phyloP scores from a whole-genome alignment of 805 yeast species.

The Candida caryicola region DNA sequence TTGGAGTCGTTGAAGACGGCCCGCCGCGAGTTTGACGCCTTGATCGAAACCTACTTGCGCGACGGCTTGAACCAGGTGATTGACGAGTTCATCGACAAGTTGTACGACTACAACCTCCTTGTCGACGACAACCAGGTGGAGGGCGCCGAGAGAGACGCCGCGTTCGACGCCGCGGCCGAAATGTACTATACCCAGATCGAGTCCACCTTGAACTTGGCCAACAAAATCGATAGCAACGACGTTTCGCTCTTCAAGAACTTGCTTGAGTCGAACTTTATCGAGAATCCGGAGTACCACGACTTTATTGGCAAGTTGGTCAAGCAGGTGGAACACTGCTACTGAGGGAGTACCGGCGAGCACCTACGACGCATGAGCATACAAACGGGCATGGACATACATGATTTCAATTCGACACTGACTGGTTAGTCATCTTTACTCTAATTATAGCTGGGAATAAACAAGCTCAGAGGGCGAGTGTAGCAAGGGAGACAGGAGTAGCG shows the following conservation, averaged over 20 bases:
- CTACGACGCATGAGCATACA: too few relatives aligned
- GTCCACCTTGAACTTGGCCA: constrained; percentile 3
- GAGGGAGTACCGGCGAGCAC: too few relatives aligned
- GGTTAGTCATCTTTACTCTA: too few relatives aligned
- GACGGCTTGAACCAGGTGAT: constrained; percentile 9
- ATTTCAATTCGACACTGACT: too few relatives aligned
- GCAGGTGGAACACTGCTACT: too few relatives aligned
- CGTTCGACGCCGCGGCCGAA: neutral
- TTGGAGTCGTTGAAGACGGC: constrained; percentile 6
- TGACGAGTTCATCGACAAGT: constrained; percentile 11
- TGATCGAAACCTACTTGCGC: constrained; percentile 10
- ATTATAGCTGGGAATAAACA: too few relatives aligned
- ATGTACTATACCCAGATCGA: constrained; percentile 5
- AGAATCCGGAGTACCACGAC: constrained; percentile 6
- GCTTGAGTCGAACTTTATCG: constrained; percentile 6
- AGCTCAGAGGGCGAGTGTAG: too few relatives aligned
- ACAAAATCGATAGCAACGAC: constrained; percentile 3
- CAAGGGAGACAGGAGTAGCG: too few relatives aligned
- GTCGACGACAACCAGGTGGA: constrained; percentile 6
- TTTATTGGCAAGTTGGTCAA: constrained; percentile 2
- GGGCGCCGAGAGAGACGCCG: constrained; percentile 1
- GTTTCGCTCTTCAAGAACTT: constrained; percentile 4
- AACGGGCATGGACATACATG: too few relatives aligned
- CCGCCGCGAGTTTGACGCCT: constrained; percentile 6
- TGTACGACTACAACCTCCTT: constrained; percentile 12